Conservation (phyloP, 345 rosid species). For the Stellera chamaejasme region DNA sequence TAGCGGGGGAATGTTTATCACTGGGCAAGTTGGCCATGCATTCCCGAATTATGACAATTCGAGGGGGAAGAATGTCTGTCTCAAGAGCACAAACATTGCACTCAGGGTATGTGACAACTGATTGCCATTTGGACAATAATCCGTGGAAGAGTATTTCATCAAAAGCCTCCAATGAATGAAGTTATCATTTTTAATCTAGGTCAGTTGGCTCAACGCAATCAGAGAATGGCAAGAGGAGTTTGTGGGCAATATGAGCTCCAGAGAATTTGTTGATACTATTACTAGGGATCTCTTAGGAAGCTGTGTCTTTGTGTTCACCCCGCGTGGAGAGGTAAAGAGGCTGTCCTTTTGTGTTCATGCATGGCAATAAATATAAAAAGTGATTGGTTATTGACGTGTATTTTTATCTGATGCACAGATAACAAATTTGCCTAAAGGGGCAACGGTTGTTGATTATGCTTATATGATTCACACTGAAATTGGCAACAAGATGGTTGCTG, state of each 20-base stretch:
- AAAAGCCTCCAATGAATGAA: conserved; percentile 12
- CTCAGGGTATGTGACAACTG: conserved; percentile 55
- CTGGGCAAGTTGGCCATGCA: conserved; percentile 71
- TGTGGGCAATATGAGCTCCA: conserved; percentile 98
- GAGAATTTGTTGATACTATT: conserved; percentile 94
- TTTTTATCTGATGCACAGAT: conserved; percentile 40
- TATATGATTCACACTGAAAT: conserved; percentile 96
- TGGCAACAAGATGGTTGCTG: conserved; percentile 98
- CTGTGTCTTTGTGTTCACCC: conserved; percentile 87
- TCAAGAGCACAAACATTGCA: conserved; percentile 87
- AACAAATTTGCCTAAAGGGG: conserved; percentile 89
- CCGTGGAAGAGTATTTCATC: conserved; percentile 8
- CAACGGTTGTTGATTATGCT: conserved; percentile 91
- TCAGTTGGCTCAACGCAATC: conserved; percentile 97
- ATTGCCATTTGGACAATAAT: conserved; percentile 13
- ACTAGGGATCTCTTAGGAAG: conserved; percentile 94
- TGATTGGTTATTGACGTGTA: not conserved
- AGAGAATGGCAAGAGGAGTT: conserved; percentile 99
- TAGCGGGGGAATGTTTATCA: conserved; percentile 72
- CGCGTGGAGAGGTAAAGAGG: conserved; percentile 60
- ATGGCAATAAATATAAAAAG: conserved; percentile 5
- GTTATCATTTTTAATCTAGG: conserved; percentile 35
- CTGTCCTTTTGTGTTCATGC: no score
- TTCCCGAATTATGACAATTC: conserved; percentile 55
- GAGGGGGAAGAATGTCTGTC: conserved; percentile 73